phyloP scores from a whole-genome alignment of 1,284 basidiomycete species.

The Fistulinella cinereoalba region DNA sequence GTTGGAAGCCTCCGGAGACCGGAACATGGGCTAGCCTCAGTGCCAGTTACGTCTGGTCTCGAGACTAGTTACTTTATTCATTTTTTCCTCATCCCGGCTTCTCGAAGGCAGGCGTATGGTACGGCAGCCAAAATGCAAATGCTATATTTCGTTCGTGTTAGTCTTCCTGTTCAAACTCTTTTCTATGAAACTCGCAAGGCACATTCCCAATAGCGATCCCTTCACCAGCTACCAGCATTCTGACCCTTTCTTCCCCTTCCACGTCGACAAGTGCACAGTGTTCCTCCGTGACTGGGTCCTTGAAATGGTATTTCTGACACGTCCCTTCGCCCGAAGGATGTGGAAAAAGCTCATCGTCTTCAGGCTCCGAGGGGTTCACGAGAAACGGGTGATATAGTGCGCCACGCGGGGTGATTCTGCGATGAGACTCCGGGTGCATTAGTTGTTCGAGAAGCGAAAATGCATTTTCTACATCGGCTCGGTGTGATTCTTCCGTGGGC shows the following conservation, averaged over 20 bases:
- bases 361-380: slow-evolving; percentile 37
- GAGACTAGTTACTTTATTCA: no score
- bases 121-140: no score
- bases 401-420: slow-evolving; percentile 70
- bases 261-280: slow-evolving; percentile 45
- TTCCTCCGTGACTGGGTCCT: slow-evolving; percentile 55
- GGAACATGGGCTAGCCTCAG: no score
- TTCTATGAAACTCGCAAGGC: slow-evolving; percentile 67
- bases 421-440: slow-evolving; percentile 73
- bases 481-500: slow-evolving; percentile 42
- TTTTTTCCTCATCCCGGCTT: no score
- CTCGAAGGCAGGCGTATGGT: no score
- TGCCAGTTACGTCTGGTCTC: no score
- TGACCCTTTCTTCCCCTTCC: slow-evolving; percentile 36
- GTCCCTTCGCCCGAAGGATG: slow-evolving; percentile 63
- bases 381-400: slow-evolving; percentile 83
- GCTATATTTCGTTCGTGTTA: no score
- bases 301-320: slow-evolving; percentile 57
- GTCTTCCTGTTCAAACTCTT: slow-evolving; percentile 14
- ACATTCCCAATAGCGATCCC: slow-evolving; percentile 64
- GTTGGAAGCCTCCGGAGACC: no score
- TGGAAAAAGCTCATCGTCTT: slow-evolving; percentile 66
- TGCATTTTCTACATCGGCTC: slow-evolving; percentile 58
- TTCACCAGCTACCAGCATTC: slow-evolving; percentile 55
- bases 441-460: slow-evolving; percentile 72